These are phyloP conservation scores for Botrytis cinerea DNA, from an alignment of 2,329 filamentous ascomycete genomes.

Conservation along the genomic window DNA sequence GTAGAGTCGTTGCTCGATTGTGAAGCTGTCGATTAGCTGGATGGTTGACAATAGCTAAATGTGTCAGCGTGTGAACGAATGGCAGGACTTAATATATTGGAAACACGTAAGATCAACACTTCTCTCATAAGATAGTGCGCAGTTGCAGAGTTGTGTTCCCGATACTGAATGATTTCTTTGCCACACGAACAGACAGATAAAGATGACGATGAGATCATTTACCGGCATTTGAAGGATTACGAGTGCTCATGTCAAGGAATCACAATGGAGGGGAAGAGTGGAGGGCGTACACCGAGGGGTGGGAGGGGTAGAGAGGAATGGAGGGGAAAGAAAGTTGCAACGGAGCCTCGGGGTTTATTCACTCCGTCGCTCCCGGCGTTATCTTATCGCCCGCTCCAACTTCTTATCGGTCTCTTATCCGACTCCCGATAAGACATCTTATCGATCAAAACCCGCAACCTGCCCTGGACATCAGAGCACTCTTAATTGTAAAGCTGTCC, in stretches of 20 bases:
- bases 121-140: neutral
- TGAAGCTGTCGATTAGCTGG: neutral
- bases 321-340: neutral
- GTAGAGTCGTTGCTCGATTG: neutral
- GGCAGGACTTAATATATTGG: neutral
- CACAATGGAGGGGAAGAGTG: too few species aligned
- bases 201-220: neutral
- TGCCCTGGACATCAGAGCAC: neutral
- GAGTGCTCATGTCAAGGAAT: neutral
- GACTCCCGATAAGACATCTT: slow-evolving; percentile 13
- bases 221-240: neutral
- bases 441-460: neutral
- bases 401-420: neutral
- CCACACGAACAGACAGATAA: neutral
- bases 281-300: too few species aligned
- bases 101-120: neutral
- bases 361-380: fast-evolving
- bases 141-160: neutral
- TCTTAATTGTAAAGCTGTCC: slow-evolving; percentile 23
- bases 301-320: neutral
- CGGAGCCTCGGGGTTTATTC: neutral
- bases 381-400: neutral
- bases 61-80: neutral
- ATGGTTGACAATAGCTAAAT: neutral
- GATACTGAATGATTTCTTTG: neutral